These are phyloP conservation scores for Mycena indigotica DNA, from an alignment of 768 basidiomycete genomes.

Conservation along the genomic window DNA sequence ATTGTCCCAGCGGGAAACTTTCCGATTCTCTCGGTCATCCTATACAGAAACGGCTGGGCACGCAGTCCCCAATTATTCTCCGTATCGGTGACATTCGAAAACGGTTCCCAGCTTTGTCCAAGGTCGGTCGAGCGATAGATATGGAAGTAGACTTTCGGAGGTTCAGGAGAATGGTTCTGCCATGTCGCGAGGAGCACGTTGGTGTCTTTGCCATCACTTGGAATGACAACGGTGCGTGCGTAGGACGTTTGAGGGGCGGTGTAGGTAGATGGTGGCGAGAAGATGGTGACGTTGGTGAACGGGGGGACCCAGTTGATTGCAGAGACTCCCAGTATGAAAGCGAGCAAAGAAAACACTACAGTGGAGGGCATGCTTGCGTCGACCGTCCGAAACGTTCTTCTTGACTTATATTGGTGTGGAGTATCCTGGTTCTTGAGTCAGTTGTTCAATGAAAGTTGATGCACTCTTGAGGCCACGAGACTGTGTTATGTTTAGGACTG, in stretches of 20 bases:
- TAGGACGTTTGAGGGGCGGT: slow-evolving; percentile 24
- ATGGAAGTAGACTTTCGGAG: slow-evolving; percentile 20
- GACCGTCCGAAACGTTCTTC: too few species aligned
- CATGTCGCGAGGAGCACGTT: slow-evolving; percentile 26
- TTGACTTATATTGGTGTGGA: too few species aligned
- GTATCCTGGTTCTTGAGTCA: too few species aligned
- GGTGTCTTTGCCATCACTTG: slow-evolving; percentile 16
- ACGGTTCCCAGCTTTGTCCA: slow-evolving; percentile 20
- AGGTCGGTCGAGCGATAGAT: slow-evolving; percentile 21
- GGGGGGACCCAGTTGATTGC: slow-evolving; percentile 8
- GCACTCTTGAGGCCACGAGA: too few species aligned
- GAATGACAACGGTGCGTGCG: slow-evolving; percentile 22
- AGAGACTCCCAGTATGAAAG: too few species aligned
- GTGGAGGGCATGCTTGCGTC: too few species aligned
- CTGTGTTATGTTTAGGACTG: too few species aligned
- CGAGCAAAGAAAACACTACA: too few species aligned
- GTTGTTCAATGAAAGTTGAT: too few species aligned
- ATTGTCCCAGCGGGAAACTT: slow-evolving; percentile 21
- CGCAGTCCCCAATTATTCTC: slow-evolving; percentile 24
- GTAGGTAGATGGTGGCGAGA: slow-evolving; percentile 20
- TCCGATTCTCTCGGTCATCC: slow-evolving; percentile 14
- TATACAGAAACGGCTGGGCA: slow-evolving; percentile 25
- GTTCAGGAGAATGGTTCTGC: slow-evolving; percentile 26
- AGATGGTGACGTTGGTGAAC: slow-evolving; percentile 15
- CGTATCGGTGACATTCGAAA: slow-evolving; percentile 22